Evolutionary conservation across 2,329 filamentous ascomycete species (phyloP), one percentile per base, ranked within the genome.

Genomic region (Arthroderma sp.): DNA sequence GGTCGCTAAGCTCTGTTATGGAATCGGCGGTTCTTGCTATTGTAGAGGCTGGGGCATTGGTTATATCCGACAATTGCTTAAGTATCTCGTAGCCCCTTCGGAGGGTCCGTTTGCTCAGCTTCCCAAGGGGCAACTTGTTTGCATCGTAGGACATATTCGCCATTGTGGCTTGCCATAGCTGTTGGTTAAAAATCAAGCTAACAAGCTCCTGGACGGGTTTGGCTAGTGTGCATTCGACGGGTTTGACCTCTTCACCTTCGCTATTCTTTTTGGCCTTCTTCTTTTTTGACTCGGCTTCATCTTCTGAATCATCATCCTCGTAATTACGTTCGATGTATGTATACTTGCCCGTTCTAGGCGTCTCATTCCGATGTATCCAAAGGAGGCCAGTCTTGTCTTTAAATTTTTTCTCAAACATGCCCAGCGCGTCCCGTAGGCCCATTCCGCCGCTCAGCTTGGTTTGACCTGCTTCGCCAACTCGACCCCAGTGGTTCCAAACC

Each of bases 291-390:
- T 40, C 56, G 11, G 63, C 64, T 2, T 61, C 65, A 1, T 70
- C 61, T 11, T 65, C 72, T 0, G 77, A 73, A 0, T 74, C 71
- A 5, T 63, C 58, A 9, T 77, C 73, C 40, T 82, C 77, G 57
- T 93, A 94, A 56, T 75, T 83, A 36, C 75, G 75, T 64, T 93
- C 85, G 7, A 94, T 72, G 58, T 86, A 94, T 2, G 82, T 81
- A 56, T 94, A 94, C 31, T 73, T 78, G 1, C 72, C 62, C 8
- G 64, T 63, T 54, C 76, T 82, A 0, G 83, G 58, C 1, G 55
- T 42, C 4, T 53, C 48, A 30, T 64, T 51, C 9, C 74, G 65
- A 43, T 76, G 57, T 4, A 60, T 62, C 74, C 73, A 77, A 2
- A 52, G 60, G 7, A 72, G 60, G 6, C 73, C 73, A 3, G 71